These are phyloP conservation scores for Aspergillus sclerotiicarbonarius DNA, from an alignment of 495 filamentous ascomycete genomes.

Conservation along the genomic window DNA sequence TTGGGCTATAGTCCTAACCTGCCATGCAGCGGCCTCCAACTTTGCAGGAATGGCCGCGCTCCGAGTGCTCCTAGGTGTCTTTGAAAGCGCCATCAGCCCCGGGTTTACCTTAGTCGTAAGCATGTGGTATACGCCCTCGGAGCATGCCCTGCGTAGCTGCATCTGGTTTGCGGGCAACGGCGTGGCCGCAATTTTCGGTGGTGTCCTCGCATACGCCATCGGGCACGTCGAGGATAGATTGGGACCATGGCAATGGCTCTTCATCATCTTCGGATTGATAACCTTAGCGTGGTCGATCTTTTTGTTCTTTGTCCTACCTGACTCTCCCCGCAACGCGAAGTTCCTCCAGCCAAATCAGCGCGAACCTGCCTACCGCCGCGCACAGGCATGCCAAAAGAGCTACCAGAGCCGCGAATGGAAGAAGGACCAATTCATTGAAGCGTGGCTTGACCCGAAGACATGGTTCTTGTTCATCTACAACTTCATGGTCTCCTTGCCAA, in stretches of 20 bases:
- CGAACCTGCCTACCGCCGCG: slow-evolving; percentile 7
- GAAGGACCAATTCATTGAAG: slow-evolving; percentile 15
- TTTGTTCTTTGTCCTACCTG: slow-evolving; percentile 9
- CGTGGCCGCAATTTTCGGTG: slow-evolving; percentile 42
- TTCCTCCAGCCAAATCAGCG: slow-evolving; percentile 8
- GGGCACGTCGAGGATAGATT: slow-evolving; percentile 44
- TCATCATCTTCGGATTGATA: slow-evolving; percentile 14
- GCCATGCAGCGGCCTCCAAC: slow-evolving; percentile 49
- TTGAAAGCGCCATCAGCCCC: slow-evolving; percentile 18
- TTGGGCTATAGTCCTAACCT: slow-evolving; percentile 50
- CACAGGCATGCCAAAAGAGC: slow-evolving; percentile 11
- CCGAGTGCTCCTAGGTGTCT: slow-evolving; percentile 33
- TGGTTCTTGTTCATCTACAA: slow-evolving; percentile 15
- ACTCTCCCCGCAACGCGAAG: slow-evolving; percentile 22
- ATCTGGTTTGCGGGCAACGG: slow-evolving; percentile 35
- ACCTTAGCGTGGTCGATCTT: slow-evolving; percentile 10
- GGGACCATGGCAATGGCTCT: slow-evolving; percentile 13
- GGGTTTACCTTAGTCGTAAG: slow-evolving; percentile 14
- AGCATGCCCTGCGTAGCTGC: slow-evolving; percentile 15
- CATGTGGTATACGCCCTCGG: slow-evolving; percentile 19
- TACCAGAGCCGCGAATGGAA: slow-evolving; percentile 10
- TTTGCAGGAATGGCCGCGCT: slow-evolving; percentile 49
- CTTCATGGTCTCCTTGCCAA: slow-evolving; percentile 10
- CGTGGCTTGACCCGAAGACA: slow-evolving; percentile 14
- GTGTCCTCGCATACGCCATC: slow-evolving; percentile 52